phyloP scores from a whole-genome alignment of 805 yeast genomes.

The Dipodascopsis tothii region DNA sequence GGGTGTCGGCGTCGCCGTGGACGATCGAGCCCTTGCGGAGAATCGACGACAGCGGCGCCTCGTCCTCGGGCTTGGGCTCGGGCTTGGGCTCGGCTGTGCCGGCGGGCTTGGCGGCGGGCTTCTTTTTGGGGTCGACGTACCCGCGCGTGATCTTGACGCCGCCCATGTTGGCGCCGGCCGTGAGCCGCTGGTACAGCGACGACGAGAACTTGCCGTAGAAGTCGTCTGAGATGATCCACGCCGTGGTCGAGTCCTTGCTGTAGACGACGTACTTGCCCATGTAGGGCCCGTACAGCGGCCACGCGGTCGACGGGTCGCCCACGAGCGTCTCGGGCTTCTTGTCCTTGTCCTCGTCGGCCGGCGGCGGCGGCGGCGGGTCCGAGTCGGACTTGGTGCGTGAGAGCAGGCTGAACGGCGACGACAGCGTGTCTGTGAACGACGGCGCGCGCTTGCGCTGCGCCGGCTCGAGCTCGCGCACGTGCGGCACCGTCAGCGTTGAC shows the following conservation, averaged over 20 bases:
- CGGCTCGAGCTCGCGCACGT: background rate
- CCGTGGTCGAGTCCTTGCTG: slow-evolving; percentile 21
- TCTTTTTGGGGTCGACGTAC: slow-evolving; percentile 13
- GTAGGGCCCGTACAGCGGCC: slow-evolving; percentile 24
- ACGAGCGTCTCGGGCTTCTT: background rate
- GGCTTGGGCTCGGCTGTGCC: background rate
- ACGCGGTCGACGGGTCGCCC: slow-evolving; percentile 6
- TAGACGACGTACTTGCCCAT: slow-evolving; percentile 25
- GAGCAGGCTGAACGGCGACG: slow-evolving; percentile 15
- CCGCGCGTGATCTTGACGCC: slow-evolving; percentile 27
- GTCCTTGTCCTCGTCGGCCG: background rate
- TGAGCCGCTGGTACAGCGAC: slow-evolving; percentile 17
- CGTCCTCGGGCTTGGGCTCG: background rate
- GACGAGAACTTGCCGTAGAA: slow-evolving; percentile 24
- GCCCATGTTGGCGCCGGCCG: slow-evolving; percentile 24
- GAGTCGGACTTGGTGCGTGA: background rate
- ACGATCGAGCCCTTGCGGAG: background rate
- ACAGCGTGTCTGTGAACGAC: slow-evolving; percentile 16
- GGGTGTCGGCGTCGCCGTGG: background rate
- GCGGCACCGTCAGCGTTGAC: background rate
- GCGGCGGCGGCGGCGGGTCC: background rate
- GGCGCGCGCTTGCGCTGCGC: slow-evolving; percentile 4
- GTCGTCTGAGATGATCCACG: slow-evolving; percentile 25
- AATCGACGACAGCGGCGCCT: background rate
- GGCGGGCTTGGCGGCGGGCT: slow-evolving; percentile 3